Evolutionary conservation across 2,329 filamentous ascomycete species (phyloP).

Genomic region (Ilyonectria sp.): DNA sequence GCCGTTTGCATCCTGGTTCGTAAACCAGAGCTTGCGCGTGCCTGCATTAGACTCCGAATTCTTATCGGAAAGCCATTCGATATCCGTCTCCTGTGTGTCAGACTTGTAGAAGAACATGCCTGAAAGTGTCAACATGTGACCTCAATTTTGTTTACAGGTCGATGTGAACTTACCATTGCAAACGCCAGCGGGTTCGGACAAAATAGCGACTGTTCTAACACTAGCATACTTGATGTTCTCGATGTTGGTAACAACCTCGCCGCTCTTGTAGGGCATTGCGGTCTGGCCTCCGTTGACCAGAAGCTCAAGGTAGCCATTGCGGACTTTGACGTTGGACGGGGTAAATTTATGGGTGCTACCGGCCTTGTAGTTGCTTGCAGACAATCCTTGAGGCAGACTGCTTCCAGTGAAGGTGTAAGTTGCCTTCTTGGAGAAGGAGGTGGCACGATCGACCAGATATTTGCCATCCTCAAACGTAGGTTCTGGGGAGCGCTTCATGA

Average conservation of each 20-base stretch:
- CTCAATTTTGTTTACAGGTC: accelerated
- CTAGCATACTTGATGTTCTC: conserved; percentile 51
- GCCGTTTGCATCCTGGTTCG: conserved; percentile 49
- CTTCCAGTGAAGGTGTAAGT: conserved; percentile 43
- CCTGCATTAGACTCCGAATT: conserved; percentile 47
- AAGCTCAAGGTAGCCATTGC: conserved; percentile 49
- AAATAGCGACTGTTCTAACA: conserved; percentile 48
- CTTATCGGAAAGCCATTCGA: conserved; percentile 52
- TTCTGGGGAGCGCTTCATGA: conserved; percentile 36
- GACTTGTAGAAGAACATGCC: conserved; percentile 51
- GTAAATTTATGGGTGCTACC: conserved; percentile 30
- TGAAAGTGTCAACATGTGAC: conserved; percentile 1
- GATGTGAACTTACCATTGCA: conserved; percentile 46
- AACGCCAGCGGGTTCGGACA: conserved; percentile 48
- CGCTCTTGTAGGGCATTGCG: conserved; percentile 42
- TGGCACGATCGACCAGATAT: conserved; percentile 42
- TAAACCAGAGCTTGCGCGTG: conserved; percentile 48
- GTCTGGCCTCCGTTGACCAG: conserved; percentile 47
- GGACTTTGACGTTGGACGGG: conserved; percentile 39
- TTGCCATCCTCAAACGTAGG: conserved; percentile 36
- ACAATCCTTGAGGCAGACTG: conserved; percentile 43
- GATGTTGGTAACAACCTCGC: conserved; percentile 43
- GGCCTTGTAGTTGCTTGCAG: conserved; percentile 41
- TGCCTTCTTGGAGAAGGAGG: conserved; percentile 43
- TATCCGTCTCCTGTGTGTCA: conserved; percentile 50